phyloP scores from a whole-genome alignment of 805 yeast species.

The Suhomyces vadensis region DNA sequence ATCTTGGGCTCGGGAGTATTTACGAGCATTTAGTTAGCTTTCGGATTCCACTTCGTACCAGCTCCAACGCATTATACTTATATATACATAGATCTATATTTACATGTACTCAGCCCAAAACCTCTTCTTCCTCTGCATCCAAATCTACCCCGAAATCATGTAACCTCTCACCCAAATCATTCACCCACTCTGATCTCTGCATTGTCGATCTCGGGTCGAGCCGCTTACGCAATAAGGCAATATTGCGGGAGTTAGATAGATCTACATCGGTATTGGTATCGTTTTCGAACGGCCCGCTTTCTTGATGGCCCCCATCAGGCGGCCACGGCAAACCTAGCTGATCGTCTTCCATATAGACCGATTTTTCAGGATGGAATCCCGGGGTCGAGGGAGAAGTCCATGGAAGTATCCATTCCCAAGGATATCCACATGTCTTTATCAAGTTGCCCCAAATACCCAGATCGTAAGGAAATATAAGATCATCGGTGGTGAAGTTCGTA shows the following conservation, averaged over 20 bases:
- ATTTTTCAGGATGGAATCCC: constrained; percentile 58
- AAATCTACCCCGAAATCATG: constrained; percentile 87
- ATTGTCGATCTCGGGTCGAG: constrained; percentile 39
- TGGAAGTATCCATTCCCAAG: constrained; percentile 68
- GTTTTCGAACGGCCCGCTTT: constrained; percentile 16
- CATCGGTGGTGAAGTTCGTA: constrained; percentile 53
- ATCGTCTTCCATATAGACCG: constrained; percentile 53
- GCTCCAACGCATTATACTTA: no score
- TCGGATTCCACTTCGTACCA: no score
- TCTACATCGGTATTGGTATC: constrained; percentile 10
- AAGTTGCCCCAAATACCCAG: constrained; percentile 59
- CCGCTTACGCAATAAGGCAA: constrained; percentile 29
- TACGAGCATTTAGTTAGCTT: no score
- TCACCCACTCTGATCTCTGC: constrained; percentile 60
- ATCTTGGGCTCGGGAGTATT: no score
- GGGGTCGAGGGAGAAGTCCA: constrained; percentile 58
- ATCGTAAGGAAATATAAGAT: constrained; percentile 83
- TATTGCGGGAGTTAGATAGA: constrained; percentile 12
- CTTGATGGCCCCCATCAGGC: constrained; percentile 70
- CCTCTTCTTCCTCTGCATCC: constrained; percentile 49
- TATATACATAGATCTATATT: no score
- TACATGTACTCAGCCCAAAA: no score
- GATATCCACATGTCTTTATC: constrained; percentile 57
- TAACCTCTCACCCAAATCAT: constrained; percentile 79
- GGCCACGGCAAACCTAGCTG: constrained; percentile 86